Conservation (phyloP, 805 yeast genomes). For the Wickerhamiella parazyma region DNA sequence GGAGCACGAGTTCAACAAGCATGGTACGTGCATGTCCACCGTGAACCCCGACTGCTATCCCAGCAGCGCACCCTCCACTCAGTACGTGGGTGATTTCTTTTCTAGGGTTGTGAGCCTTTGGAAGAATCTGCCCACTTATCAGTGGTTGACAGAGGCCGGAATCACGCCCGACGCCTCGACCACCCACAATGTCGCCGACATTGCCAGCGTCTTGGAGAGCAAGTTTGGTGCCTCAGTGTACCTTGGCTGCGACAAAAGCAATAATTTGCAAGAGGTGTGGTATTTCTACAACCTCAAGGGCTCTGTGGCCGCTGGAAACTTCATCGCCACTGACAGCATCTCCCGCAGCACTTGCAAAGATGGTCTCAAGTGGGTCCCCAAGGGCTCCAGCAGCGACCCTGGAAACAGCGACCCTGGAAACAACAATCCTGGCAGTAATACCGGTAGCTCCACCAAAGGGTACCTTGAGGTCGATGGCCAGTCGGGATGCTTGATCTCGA, state of each 20-base stretch:
- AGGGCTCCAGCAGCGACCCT: constrained; percentile 27
- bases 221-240: constrained; percentile 37
- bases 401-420: constrained; percentile 24
- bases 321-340: constrained; percentile 41
- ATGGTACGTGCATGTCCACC: constrained; percentile 83
- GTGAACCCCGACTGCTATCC: constrained; percentile 57
- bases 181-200: constrained; percentile 39
- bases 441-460: constrained; percentile 59
- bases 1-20: constrained; percentile 89
- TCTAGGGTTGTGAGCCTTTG: constrained; percentile 45
- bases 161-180: constrained; percentile 50
- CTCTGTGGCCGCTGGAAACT: constrained; percentile 51
- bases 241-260: constrained; percentile 41
- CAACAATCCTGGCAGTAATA: constrained; percentile 37
- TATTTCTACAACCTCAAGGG: constrained; percentile 69
- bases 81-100: constrained; percentile 55
- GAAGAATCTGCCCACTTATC: constrained; percentile 48
- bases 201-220: constrained; percentile 25
- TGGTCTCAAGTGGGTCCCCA: constrained; percentile 65
- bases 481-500: constrained; percentile 66
- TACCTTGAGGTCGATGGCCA: constrained; percentile 36
- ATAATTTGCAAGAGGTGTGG: constrained; percentile 55
- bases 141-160: constrained; percentile 51
- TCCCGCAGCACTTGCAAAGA: constrained; percentile 51
- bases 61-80: constrained; percentile 18